phyloP scores from a whole-genome alignment of 2,329 filamentous ascomycete genomes.

The Claviceps sp. region DNA sequence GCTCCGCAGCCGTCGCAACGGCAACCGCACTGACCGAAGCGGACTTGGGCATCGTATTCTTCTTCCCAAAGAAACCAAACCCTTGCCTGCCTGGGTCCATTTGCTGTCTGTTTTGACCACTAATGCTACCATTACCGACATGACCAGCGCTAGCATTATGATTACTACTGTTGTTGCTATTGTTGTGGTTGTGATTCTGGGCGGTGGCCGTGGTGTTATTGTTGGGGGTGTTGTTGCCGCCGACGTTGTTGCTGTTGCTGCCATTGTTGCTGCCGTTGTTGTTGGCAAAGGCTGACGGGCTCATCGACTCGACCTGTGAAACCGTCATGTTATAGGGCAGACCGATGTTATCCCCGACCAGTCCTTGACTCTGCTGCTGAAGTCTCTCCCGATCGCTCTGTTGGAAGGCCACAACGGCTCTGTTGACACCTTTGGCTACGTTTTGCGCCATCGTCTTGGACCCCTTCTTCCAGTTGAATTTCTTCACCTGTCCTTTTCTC shows the following conservation, averaged over 20 bases:
- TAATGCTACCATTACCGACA: neutral
- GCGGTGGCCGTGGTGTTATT: neutral
- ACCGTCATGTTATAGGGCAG: slow-evolving; percentile 59
- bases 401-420: slow-evolving; percentile 66
- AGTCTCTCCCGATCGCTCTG: slow-evolving; percentile 42
- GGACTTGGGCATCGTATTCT: slow-evolving; percentile 38
- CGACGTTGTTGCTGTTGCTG: neutral
- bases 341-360: slow-evolving; percentile 51
- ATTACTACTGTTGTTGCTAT: neutral
- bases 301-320: slow-evolving; percentile 36
- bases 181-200: slow-evolving; percentile 14
- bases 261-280: neutral
- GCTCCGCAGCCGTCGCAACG: slow-evolving; percentile 33
- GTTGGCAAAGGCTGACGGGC: slow-evolving; percentile 17
- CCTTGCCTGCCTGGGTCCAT: slow-evolving; percentile 36
- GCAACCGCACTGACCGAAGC: slow-evolving; percentile 28
- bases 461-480: slow-evolving; percentile 98
- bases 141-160: too few relatives aligned
- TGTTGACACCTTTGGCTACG: slow-evolving; percentile 86
- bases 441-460: slow-evolving; percentile 89
- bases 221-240: neutral
- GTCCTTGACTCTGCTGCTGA: slow-evolving; percentile 36
- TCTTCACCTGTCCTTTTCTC: slow-evolving; percentile 83
- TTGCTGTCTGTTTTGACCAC: slow-evolving; percentile 13
- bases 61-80: slow-evolving; percentile 59